Conservation (phyloP, 2,329 filamentous ascomycete species). For the Fusarium dimerum region DNA sequence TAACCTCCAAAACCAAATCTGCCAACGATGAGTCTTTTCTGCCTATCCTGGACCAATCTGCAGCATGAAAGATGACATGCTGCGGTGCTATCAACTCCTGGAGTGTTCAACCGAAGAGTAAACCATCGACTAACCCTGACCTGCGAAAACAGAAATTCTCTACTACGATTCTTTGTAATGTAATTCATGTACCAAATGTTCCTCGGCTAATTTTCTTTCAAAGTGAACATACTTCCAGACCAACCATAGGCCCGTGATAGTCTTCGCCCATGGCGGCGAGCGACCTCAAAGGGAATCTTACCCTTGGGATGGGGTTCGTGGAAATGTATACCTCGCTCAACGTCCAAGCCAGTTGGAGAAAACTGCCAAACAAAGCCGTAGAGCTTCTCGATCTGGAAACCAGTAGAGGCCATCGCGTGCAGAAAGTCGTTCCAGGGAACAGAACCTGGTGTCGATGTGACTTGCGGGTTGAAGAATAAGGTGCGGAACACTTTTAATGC, state of each 20-base stretch:
- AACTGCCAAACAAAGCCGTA: constrained; percentile 66
- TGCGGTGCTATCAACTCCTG: constrained; percentile 6
- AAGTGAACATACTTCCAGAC: constrained; percentile 46
- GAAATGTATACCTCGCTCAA: constrained; percentile 55
- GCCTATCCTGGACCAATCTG: constrained; percentile 5
- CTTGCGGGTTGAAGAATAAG: constrained; percentile 43
- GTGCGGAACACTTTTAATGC: constrained; percentile 38
- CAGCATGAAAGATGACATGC: constrained; percentile 5
- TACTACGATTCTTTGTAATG: no score
- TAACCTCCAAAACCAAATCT: neutral
- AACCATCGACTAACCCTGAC: constrained; percentile 1
- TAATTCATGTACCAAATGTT: no score
- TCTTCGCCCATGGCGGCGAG: constrained; percentile 49
- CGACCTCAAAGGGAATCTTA: constrained; percentile 51
- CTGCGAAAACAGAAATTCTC: no score
- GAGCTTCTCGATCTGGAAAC: constrained; percentile 56
- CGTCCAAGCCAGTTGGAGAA: constrained; percentile 41
- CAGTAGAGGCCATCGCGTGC: constrained; percentile 50
- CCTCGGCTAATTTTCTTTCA: no score
- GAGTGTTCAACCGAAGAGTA: constrained; percentile 18
- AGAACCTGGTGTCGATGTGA: constrained; percentile 45
- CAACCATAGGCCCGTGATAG: constrained; percentile 54
- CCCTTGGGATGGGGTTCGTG: constrained; percentile 59
- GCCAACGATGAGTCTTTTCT: constrained; percentile 3
- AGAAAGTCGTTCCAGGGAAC: constrained; percentile 56